phyloP scores from a whole-genome alignment of 2,329 filamentous ascomycete species.

The Pseudogymnoascus sp. region DNA sequence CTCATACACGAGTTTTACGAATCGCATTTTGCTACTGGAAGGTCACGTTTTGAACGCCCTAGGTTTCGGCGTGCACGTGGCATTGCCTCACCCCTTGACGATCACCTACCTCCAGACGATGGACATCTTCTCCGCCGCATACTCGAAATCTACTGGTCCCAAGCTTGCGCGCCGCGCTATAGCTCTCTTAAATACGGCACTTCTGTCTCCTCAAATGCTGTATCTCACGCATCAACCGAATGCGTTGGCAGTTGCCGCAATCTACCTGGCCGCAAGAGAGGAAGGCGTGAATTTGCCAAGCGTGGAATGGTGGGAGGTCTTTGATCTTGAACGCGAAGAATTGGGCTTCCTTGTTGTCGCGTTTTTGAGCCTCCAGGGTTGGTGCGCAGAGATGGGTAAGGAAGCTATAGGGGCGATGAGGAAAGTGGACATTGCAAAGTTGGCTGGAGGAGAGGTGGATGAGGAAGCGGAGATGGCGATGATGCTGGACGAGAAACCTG shows the following conservation, averaged over 20 bases:
- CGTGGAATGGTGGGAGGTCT: slow-evolving; percentile 94
- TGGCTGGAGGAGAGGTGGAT: background rate
- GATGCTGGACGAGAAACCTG: slow-evolving; percentile 2
- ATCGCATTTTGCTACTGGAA: slow-evolving; percentile 65
- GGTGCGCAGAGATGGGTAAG: slow-evolving; percentile 10
- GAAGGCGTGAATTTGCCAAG: slow-evolving; percentile 70
- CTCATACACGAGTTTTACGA: slow-evolving; percentile 58
- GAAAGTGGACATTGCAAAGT: background rate
- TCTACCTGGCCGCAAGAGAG: slow-evolving; percentile 83
- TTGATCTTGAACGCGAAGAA: slow-evolving; percentile 91
- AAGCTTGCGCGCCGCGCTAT: slow-evolving; percentile 59
- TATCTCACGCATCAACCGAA: slow-evolving; percentile 90
- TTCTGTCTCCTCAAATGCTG: slow-evolving; percentile 80
- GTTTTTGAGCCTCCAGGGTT: slow-evolving; percentile 70
- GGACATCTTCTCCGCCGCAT: slow-evolving; percentile 48
- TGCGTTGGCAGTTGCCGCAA: slow-evolving; percentile 75
- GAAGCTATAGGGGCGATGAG: background rate
- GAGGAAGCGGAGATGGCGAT: background rate
- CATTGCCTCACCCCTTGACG: slow-evolving; percentile 77
- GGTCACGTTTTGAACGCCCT: slow-evolving; percentile 67
- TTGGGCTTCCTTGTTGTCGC: slow-evolving; percentile 86
- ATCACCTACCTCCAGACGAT: slow-evolving; percentile 91
- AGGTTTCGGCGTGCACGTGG: slow-evolving; percentile 76
- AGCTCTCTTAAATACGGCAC: slow-evolving; percentile 74
- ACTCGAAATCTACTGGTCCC: slow-evolving; percentile 31